Conservation (phyloP, 2,329 filamentous ascomycete genomes). For the Cadophora sp. region DNA sequence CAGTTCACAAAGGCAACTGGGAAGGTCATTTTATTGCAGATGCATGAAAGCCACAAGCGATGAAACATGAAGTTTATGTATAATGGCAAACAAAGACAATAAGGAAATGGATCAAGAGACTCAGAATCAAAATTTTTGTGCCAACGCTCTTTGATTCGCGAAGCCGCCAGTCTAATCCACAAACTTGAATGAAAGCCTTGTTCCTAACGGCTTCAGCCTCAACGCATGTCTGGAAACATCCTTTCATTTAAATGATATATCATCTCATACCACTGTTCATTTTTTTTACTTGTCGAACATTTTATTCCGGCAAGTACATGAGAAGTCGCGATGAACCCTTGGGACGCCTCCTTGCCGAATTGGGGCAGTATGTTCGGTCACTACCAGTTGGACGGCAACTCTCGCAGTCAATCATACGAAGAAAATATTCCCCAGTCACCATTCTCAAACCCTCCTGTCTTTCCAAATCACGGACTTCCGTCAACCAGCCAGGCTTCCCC, state of each 20-base stretch:
- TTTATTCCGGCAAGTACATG: neutral
- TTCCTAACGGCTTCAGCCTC: neutral
- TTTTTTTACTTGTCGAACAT: neutral
- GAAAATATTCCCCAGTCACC: neutral
- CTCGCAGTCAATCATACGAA: neutral
- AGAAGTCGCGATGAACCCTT: neutral
- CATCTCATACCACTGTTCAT: neutral
- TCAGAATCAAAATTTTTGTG: neutral
- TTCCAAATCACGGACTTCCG: neutral
- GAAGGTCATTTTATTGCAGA: neutral
- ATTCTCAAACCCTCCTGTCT: neutral
- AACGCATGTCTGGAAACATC: neutral
- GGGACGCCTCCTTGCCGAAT: neutral
- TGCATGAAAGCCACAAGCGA: neutral
- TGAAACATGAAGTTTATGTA: too few species aligned
- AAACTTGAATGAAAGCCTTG: neutral
- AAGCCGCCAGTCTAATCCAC: neutral
- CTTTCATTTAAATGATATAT: neutral
- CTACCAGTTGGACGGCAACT: slow-evolving; percentile 1
- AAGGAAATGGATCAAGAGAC: neutral
- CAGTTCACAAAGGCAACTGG: neutral
- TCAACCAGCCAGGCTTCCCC: neutral
- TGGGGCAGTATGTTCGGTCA: neutral
- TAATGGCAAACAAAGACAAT: neutral
- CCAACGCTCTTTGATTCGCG: neutral